Evolutionary conservation across 176 grass and related monocot genomes (phyloP).

Genomic region (Triticum dicoccoides): DNA sequence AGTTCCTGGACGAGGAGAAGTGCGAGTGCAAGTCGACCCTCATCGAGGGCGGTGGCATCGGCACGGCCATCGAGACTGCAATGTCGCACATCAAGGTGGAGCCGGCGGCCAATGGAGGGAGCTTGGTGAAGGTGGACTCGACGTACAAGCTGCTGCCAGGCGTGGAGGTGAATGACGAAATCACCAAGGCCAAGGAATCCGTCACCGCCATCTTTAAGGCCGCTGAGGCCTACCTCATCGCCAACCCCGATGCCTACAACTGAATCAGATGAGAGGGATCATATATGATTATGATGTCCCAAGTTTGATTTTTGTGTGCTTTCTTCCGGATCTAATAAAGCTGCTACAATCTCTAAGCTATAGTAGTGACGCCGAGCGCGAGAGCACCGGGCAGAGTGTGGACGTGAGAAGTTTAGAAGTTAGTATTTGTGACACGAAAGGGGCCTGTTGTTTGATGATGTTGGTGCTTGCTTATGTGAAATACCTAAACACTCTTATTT

Average conservation of each 20-base stretch:
- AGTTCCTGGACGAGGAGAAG: constrained; percentile 53
- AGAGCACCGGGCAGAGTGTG: too few species aligned
- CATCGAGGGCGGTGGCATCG: constrained; percentile 58
- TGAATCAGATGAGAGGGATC: not conserved
- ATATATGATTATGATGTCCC: too few species aligned
- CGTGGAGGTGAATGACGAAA: constrained; percentile 38
- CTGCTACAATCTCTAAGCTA: too few species aligned
- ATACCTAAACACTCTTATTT: too few species aligned
- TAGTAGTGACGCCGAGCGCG: too few species aligned
- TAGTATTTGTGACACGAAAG: too few species aligned
- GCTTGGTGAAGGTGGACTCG: constrained; percentile 43
- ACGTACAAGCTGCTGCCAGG: constrained; percentile 43
- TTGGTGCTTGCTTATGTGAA: too few species aligned
- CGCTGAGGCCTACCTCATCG: constrained; percentile 55
- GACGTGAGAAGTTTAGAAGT: too few species aligned
- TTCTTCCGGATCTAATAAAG: too few species aligned
- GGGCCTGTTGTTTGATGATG: too few species aligned
- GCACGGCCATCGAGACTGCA: constrained; percentile 31
- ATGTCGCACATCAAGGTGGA: constrained; percentile 57
- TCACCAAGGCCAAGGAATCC: constrained; percentile 36
- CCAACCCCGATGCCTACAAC: constrained; percentile 57
- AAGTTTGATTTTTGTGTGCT: too few species aligned
- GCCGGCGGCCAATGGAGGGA: constrained; percentile 34
- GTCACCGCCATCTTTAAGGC: constrained; percentile 39
- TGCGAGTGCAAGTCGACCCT: constrained; percentile 53